Percentiles rank a stretch among this genome's conserved stretches.
Evolutionary conservation across 441 rosid species (phyloP).

Genomic region (Populus tomentosa): DNA sequence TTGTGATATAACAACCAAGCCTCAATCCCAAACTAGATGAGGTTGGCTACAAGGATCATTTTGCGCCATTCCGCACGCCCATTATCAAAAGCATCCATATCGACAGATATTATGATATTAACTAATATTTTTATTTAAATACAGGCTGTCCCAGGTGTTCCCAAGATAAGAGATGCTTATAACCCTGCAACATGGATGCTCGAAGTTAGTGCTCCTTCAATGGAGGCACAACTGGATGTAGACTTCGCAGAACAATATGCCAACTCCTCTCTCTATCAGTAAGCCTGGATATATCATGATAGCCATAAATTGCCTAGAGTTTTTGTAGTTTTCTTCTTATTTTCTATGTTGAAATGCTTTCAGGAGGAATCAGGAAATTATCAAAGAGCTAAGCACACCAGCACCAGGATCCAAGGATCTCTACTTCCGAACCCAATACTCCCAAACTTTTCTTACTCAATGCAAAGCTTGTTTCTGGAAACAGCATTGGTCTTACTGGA

Average conservation of each 20-base stretch:
- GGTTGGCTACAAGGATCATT: no score
- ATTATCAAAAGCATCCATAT: no score
- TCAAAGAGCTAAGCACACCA: constrained; percentile 69
- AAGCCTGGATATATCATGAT: constrained; percentile 13
- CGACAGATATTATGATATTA: no score
- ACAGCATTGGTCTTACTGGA: constrained; percentile 80
- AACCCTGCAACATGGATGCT: constrained; percentile 99
- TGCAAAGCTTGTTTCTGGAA: constrained; percentile 85
- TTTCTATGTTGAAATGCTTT: constrained; percentile 6
- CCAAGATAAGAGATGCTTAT: constrained; percentile 61
- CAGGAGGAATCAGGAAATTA: constrained; percentile 76
- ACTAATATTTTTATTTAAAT: background rate
- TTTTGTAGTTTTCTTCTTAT: background rate
- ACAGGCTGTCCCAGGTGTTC: constrained; percentile 68
- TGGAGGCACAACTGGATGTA: constrained; percentile 55
- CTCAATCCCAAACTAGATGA: no score
- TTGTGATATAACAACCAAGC: no score
- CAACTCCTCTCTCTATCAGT: constrained; percentile 52
- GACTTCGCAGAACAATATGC: constrained; percentile 73
- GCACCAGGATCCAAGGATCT: constrained; percentile 60
- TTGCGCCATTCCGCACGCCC: no score
- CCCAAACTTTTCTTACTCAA: constrained; percentile 61
- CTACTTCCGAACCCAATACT: constrained; percentile 62
- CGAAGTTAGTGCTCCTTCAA: constrained; percentile 55
- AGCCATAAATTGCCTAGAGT: background rate